These are phyloP conservation scores for Hypomontagnella monticulosa DNA, from an alignment of 495 filamentous ascomycete species.

Conservation along the genomic window DNA sequence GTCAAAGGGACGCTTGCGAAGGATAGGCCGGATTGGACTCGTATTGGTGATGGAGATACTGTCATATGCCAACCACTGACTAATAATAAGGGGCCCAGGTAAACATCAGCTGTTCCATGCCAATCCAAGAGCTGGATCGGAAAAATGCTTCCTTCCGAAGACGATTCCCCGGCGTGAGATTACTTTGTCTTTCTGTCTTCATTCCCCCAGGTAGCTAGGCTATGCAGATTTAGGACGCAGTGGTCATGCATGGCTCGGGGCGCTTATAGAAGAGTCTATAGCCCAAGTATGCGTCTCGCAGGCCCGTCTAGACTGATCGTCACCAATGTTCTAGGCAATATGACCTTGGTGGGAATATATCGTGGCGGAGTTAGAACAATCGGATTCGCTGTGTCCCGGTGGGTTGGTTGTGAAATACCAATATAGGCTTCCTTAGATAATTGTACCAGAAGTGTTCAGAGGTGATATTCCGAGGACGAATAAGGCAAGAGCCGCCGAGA, in stretches of 20 bases:
- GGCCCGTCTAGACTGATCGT: neutral
- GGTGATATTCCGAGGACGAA: conserved; percentile 3
- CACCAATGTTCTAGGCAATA: neutral
- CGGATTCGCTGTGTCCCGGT: conserved; percentile 7
- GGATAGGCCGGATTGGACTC: neutral
- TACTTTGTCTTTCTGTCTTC: neutral
- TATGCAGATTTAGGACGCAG: conserved; percentile 5
- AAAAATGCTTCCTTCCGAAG: neutral
- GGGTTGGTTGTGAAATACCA: conserved; percentile 4
- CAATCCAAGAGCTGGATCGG: neutral
- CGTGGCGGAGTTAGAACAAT: neutral
- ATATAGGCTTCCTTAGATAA: neutral
- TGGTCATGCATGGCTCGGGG: no score
- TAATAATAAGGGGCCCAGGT: neutral
- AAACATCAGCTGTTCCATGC: neutral
- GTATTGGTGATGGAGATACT: neutral
- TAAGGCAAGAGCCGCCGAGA: neutral
- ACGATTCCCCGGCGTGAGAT: neutral
- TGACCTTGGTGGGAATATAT: neutral
- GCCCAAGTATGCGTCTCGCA: neutral
- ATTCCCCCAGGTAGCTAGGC: neutral
- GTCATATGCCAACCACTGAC: neutral
- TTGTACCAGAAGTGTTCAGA: neutral
- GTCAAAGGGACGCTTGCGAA: neutral
- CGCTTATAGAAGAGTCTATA: neutral